Evolutionary conservation across 23 red algal genomes (phyloP).

Genomic region (Gracilariopsis chorda): DNA sequence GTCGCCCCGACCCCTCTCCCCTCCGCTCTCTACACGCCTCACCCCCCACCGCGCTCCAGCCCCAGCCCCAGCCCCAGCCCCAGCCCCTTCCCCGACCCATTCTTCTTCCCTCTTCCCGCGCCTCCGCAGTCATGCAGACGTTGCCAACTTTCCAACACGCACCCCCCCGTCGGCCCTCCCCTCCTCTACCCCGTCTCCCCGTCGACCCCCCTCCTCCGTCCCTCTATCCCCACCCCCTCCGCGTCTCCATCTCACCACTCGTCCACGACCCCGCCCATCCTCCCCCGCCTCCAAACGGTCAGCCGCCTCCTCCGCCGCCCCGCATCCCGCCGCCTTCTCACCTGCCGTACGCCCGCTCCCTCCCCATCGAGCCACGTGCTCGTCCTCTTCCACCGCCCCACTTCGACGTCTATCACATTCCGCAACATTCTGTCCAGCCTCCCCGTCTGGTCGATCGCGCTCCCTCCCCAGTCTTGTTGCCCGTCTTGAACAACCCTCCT

Average conservation of each 20-base stretch:
- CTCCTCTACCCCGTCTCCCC: neutral
- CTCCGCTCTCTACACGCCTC: neutral
- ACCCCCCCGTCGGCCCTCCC: constrained; percentile 2
- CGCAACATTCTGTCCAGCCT: neutral
- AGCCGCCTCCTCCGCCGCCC: constrained; percentile 6
- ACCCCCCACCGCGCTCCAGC: neutral
- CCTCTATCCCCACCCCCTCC: neutral
- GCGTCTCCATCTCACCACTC: neutral
- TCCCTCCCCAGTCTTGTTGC: constrained; percentile 1
- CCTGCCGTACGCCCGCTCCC: neutral
- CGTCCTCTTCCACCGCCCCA: neutral
- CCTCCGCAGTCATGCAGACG: constrained; percentile 32
- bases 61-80: neutral
- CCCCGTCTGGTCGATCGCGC: constrained; percentile 1
- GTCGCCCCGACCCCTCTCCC: neutral
- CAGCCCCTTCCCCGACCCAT: neutral
- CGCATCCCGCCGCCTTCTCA: neutral
- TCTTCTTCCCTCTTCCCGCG: neutral
- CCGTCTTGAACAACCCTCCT: neutral
- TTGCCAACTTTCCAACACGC: constrained; percentile 25
- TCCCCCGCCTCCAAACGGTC: neutral
- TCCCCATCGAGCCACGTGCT: neutral
- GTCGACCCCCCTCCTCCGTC: neutral
- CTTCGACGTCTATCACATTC: neutral
- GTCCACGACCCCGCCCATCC: neutral